phyloP scores from a whole-genome alignment of 2,329 filamentous ascomycete species.

The Phaeosphaeria sp. region DNA sequence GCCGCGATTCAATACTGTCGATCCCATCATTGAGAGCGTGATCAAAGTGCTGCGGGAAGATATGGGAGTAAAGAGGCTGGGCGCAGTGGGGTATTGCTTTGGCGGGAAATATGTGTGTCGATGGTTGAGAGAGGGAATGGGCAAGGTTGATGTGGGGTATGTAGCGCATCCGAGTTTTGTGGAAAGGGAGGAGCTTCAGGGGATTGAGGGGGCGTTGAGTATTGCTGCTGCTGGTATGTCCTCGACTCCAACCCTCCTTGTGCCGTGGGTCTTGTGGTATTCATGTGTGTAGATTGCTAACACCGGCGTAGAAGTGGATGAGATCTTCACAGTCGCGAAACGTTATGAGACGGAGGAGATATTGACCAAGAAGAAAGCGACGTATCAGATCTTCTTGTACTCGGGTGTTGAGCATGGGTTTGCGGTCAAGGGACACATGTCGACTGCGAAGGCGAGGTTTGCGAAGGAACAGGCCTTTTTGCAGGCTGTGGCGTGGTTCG shows the following conservation, averaged over 20 bases:
- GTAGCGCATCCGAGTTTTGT: constrained; percentile 81
- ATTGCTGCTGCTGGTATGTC: constrained; percentile 66
- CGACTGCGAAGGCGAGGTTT: constrained; percentile 64
- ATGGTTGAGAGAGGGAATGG: constrained; percentile 62
- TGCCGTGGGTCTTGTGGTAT: too few species aligned
- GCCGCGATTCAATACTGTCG: constrained; percentile 53
- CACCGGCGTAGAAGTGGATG: constrained; percentile 59
- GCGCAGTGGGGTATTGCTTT: constrained; percentile 75
- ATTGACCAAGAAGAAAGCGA: constrained; percentile 59
- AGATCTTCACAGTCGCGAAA: constrained; percentile 63
- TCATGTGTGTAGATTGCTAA: background rate
- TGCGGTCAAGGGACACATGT: constrained; percentile 69
- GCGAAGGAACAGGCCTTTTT: constrained; percentile 82
- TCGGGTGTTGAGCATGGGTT: constrained; percentile 77
- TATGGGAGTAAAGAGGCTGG: constrained; percentile 62
- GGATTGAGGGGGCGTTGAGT: constrained; percentile 62
- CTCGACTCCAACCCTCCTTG: too few species aligned
- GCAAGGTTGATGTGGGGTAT: constrained; percentile 73
- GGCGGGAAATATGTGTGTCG: constrained; percentile 68
- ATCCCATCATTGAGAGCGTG: constrained; percentile 60
- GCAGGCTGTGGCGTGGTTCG: constrained; percentile 81
- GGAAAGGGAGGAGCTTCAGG: constrained; percentile 64
- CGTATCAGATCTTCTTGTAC: constrained; percentile 81
- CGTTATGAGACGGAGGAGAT: constrained; percentile 66
- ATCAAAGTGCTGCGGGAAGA: constrained; percentile 66